Base-by-base conservation (phyloP, 441 rosid species). In the Bocquillonia castaneifolia region DNA sequence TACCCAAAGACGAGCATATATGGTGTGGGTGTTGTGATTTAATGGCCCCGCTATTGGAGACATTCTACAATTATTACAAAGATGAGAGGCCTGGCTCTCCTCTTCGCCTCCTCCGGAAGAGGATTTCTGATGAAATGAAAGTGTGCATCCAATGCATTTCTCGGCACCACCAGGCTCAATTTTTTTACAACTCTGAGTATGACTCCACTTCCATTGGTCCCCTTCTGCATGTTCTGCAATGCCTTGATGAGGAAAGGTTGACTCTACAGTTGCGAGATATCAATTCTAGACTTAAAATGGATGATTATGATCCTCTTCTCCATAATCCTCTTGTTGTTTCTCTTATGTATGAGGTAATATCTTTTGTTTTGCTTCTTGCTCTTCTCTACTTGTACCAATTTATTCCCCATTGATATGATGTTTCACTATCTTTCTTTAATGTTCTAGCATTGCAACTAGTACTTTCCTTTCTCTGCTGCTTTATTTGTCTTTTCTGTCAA, bases 311-410 rank as follows among this genome's bases (percentile, higher is more conserved):
- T 82, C 98, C 90, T 20, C 76, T 74, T 53, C 78, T 69, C 70
- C 93, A 88, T 79, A 84, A 89, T 80, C 84, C 80, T 26, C 80
- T 84, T 79, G 97, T 95, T 67, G 86, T 95, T 73, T 81, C 82
- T 70, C 86, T 92, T 72, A 92, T 92, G 98, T 95, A 95, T 45
- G 99, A 95, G 98, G 99, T 95, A 82, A 62, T 68, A n/a, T n/a
- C n/a, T n/a, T n/a, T n/a, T n/a, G n/a, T n/a, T n/a, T n/a, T n/a
- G n/a, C n/a, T n/a, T n/a, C n/a, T 36, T 36, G 40, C 40, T 36
- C 40, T 9, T 36, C 40, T 9, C 40, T 36, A n/a, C n/a, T n/a
- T n/a, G n/a, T n/a, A n/a, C 9, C 40, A 36, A 9, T 36, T 4
- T 9, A 23, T 40, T 58, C 64, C 0, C 2, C 66, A 3, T 62